Evolutionary conservation across 1,139 yeast species (phyloP), one percentile per base, ranked within the genome.

Genomic region (Meyerozyma carpophila): DNA sequence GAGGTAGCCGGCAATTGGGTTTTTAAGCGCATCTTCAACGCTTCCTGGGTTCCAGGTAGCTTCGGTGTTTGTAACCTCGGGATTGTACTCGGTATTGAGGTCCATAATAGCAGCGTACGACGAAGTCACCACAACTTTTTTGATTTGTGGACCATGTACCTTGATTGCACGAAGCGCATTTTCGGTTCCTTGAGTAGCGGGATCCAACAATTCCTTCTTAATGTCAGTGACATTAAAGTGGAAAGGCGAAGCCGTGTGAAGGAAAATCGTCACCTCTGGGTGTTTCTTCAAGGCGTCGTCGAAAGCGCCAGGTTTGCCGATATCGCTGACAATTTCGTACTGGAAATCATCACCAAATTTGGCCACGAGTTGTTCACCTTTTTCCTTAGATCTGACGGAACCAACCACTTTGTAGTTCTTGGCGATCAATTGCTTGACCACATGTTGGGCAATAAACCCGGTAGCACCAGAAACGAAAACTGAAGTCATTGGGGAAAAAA

Each of bases 231-330:
- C 47, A 8, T 53, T 51, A 47, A 59, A 60, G 39, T 51, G 50
- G 45, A 69, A 58, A 13, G 77, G 77, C 41, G 74, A 68, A 3
- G 76, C 77, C 4, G 73, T 63, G 56, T 73, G 77, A 39, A 73
- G 49, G 38, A 73, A 65, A 20, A 56, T 59, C 10, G 60, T 54
- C 26, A 66, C 57, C 18, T 65, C 66, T 2, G 56, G 53, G 43
- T 69, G 63, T 25, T 53, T 56, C 20, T 53, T 44, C 32, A 72
- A 54, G 2, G 64, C 66, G 3, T 54, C 52, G 44, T 70, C 71
- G 44, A 72, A 73, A 0, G 73, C 70, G 1, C 63, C 63, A 16
- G 18, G 5, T 51, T 55, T 1, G 46, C 45, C 8, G 56, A 72
- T 66, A 47, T 72, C 72, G 5, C 60, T 55, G 2, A 72, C 73